Percentiles rank a stretch among this genome's conserved stretches.
Conservation (phyloP, 495 filamentous ascomycete species). For the Penicillium cosmopolitanum region DNA sequence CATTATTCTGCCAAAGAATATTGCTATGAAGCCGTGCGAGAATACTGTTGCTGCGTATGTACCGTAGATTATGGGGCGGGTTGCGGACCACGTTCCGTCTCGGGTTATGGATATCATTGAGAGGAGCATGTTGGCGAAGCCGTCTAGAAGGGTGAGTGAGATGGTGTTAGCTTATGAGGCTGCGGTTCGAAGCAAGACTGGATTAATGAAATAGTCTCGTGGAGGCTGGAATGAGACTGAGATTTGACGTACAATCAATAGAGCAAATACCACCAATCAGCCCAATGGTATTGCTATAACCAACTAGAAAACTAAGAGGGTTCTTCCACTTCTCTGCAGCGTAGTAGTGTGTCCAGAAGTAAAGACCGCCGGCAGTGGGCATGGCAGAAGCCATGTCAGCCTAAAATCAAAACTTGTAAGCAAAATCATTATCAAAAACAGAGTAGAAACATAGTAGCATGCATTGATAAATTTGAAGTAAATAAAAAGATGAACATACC, state of each 20-base stretch:
- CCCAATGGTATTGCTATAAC: constrained; percentile 72
- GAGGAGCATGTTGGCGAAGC: constrained; percentile 55
- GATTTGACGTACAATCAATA: constrained; percentile 51
- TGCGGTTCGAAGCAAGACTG: too few relatives aligned
- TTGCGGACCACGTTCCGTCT: constrained; percentile 65
- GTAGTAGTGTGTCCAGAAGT: constrained; percentile 76
- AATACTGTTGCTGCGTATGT: constrained; percentile 64
- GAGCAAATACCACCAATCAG: constrained; percentile 66
- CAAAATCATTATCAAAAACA: neutral
- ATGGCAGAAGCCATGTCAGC: constrained; percentile 70
- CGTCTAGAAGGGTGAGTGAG: constrained; percentile 34
- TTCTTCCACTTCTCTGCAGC: constrained; percentile 61
- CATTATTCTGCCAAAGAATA: constrained; percentile 61
- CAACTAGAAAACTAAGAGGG: constrained; percentile 68
- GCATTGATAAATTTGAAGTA: neutral
- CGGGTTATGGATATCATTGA: constrained; percentile 62
- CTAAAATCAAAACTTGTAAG: constrained; percentile 20
- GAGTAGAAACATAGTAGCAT: neutral
- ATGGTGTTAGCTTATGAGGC: neutral
- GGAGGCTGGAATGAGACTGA: too few relatives aligned
- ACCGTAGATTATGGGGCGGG: constrained; percentile 62
- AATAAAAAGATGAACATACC: constrained; percentile 32
- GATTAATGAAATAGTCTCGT: too few relatives aligned
- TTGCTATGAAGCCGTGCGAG: constrained; percentile 61
- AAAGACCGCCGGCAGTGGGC: constrained; percentile 70